Base-by-base conservation (phyloP, 2,329 filamentous ascomycete species). In the Talaromyces pinophilus region DNA sequence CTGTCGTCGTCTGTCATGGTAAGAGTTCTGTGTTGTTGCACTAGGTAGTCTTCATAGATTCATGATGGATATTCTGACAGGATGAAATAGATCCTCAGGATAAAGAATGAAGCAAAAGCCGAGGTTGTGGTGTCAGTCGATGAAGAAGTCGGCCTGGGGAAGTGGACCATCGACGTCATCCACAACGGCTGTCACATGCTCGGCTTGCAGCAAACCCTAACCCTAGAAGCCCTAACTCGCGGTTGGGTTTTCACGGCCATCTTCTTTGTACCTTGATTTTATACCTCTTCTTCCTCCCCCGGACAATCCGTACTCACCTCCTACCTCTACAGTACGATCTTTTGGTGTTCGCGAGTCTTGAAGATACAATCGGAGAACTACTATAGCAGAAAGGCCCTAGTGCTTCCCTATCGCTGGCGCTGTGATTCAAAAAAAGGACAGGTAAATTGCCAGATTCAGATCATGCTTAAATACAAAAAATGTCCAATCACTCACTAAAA, bases 1-100 rank as follows among this genome's bases (percentile, higher is more conserved):
- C 44, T 60, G 65, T 67, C 60, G 54, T 66, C 52, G 60, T 60
- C 65, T 35, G 65, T 10, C 65, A 67, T 67, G 54, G 7, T 63
- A 10, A 46, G 22, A 35, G 5, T 35, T 33, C 19, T 54, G 50
- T 4, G 15, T 33, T 33, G 15, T n/a, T 30, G 50, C 28, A 19
- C 28, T 54, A 40, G 30, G 2, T 15, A 55, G 22, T 13, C 17
- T 44, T 28, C 25, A 57, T 35, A 25, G 33, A 28, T 19, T 7
- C 42, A 44, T 44, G 38, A n/a, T 48, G 17, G 11, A 40, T 35
- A 44, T 13, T 48, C 25, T 30, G n/a, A 15, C 28, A n/a, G 8
- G 50, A 54, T 54, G n/a, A 15, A 54, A 52, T 30, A n/a, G 38
- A 57, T 57, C 30, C 35, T 25, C 11, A n/a, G 40, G 5, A 46